These are phyloP conservation scores for Baudoinia panamericana DNA, from an alignment of 495 filamentous ascomycete species.

Conservation along the genomic window DNA sequence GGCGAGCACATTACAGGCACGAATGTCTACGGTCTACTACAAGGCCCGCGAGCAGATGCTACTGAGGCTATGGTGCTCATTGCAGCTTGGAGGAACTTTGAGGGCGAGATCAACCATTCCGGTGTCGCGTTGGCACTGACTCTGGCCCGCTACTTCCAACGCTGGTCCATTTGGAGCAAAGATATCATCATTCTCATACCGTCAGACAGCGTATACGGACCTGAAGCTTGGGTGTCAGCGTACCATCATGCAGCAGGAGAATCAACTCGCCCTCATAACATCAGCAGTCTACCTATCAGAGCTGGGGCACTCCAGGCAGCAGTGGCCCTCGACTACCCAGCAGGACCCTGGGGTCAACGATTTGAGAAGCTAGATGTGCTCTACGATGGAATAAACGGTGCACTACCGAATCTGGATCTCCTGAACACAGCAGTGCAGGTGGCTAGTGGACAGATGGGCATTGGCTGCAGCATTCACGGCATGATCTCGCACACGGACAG, in stretches of 20 bases:
- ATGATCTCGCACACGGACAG: slow-evolving; percentile 73
- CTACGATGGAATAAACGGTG: slow-evolving; percentile 94
- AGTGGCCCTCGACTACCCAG: slow-evolving; percentile 80
- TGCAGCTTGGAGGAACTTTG: slow-evolving; percentile 75
- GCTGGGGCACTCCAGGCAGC: slow-evolving; percentile 88
- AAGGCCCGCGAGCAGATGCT: slow-evolving; percentile 90
- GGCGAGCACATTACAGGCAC: slow-evolving; percentile 65
- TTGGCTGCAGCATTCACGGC: slow-evolving; percentile 66
- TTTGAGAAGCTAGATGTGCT: slow-evolving; percentile 81
- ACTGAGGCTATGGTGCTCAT: slow-evolving; percentile 93
- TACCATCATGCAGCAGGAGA: slow-evolving; percentile 80
- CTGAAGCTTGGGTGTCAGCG: slow-evolving; percentile 94
- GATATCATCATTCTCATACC: slow-evolving; percentile 91
- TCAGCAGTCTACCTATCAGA: slow-evolving; percentile 75
- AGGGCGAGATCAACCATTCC: slow-evolving; percentile 66
- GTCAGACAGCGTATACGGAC: slow-evolving; percentile 74
- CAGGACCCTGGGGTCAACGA: slow-evolving; percentile 48
- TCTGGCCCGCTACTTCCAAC: slow-evolving; percentile 84
- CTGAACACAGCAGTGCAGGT: slow-evolving; percentile 88
- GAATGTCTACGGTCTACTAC: slow-evolving; percentile 91
- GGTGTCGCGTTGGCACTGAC: slow-evolving; percentile 77
- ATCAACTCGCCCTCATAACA: slow-evolving; percentile 27
- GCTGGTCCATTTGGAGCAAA: slow-evolving; percentile 98
- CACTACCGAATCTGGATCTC: slow-evolving; percentile 87
- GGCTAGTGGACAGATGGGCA: slow-evolving; percentile 83